Evolutionary conservation across 345 rosid species (phyloP).

Genomic region (Salix viminalis): DNA sequence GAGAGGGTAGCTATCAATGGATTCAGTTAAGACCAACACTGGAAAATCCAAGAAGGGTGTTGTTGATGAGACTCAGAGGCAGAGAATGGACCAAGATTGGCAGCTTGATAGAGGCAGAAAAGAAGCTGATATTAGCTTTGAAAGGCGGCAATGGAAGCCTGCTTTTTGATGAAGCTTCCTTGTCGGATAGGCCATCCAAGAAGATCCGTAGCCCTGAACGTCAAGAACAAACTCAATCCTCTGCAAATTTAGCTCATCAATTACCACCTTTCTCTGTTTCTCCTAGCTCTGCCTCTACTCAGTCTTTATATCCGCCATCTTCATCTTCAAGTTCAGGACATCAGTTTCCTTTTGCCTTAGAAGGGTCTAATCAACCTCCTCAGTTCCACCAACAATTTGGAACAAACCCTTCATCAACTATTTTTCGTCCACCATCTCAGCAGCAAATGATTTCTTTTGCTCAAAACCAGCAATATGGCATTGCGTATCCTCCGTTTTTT

Average conservation of each 20-base stretch:
- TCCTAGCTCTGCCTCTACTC: slow-evolving; percentile 1
- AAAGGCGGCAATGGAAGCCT: slow-evolving; percentile 49
- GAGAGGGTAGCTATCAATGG: slow-evolving; percentile 26
- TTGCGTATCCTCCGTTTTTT: slow-evolving; percentile 31
- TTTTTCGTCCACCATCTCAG: slow-evolving; percentile 28
- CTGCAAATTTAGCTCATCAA: slow-evolving; percentile 17
- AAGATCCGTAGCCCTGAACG: slow-evolving; percentile 63
- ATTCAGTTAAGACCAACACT: slow-evolving; percentile 36
- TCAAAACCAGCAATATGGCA: slow-evolving; percentile 38
- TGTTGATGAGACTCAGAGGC: slow-evolving; percentile 31
- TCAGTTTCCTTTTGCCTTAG: slow-evolving; percentile 51
- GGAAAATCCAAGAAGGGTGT: slow-evolving; percentile 48
- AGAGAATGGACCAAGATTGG: slow-evolving; percentile 31
- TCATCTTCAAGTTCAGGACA: slow-evolving; percentile 28
- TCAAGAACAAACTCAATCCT: slow-evolving; percentile 28
- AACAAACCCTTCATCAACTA: slow-evolving; percentile 23
- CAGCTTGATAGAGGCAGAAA: slow-evolving; percentile 38
- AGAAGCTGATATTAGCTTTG: slow-evolving; percentile 16
- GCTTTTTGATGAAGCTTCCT: slow-evolving; percentile 50
- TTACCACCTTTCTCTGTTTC: slow-evolving; percentile 17
- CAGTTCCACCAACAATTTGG: slow-evolving; percentile 40
- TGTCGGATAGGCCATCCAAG: slow-evolving; percentile 53
- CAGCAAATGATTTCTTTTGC: slow-evolving; percentile 77
- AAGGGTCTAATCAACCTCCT: slow-evolving; percentile 30
- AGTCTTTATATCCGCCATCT: slow-evolving; percentile 8